These are phyloP conservation scores for Aaosphaeria pasadenensis DNA, from an alignment of 2,329 filamentous ascomycete genomes.

Conservation along the genomic window DNA sequence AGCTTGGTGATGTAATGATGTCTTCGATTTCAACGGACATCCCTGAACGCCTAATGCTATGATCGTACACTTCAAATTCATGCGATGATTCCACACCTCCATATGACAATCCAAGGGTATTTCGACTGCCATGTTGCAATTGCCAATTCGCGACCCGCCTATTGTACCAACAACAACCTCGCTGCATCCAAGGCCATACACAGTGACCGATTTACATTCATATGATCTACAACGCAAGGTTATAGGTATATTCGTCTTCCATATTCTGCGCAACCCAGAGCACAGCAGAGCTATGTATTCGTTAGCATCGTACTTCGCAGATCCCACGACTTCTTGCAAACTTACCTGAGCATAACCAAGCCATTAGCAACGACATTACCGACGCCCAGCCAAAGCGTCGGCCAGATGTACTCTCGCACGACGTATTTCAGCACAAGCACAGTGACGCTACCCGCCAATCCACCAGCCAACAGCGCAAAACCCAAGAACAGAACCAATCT, in stretches of 20 bases:
- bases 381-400: slow-evolving; percentile 65
- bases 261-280: slow-evolving; percentile 71
- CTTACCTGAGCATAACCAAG: slow-evolving; percentile 65
- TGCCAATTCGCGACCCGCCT: too few relatives aligned
- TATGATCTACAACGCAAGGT: slow-evolving; percentile 54
- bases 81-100: too few relatives aligned
- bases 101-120: too few relatives aligned
- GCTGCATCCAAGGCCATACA: too few relatives aligned
- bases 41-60: too few relatives aligned
- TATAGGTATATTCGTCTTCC: slow-evolving; percentile 71
- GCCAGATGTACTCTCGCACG: slow-evolving; percentile 57
- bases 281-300: slow-evolving; percentile 53
- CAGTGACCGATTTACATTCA: background rate
- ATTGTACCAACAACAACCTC: too few relatives aligned
- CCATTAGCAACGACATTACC: slow-evolving; percentile 65
- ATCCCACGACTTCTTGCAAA: slow-evolving; percentile 5
- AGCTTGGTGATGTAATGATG: too few relatives aligned
- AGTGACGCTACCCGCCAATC: slow-evolving; percentile 64
- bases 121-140: too few relatives aligned
- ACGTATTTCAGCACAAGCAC: slow-evolving; percentile 68
- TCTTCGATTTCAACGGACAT: too few relatives aligned
- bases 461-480: slow-evolving; percentile 67
- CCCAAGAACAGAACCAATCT: slow-evolving; percentile 66
- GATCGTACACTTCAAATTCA: too few relatives aligned
- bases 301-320: background rate